Conservation (phyloP, 75 land plant genomes). For the Gnetum montanum region DNA sequence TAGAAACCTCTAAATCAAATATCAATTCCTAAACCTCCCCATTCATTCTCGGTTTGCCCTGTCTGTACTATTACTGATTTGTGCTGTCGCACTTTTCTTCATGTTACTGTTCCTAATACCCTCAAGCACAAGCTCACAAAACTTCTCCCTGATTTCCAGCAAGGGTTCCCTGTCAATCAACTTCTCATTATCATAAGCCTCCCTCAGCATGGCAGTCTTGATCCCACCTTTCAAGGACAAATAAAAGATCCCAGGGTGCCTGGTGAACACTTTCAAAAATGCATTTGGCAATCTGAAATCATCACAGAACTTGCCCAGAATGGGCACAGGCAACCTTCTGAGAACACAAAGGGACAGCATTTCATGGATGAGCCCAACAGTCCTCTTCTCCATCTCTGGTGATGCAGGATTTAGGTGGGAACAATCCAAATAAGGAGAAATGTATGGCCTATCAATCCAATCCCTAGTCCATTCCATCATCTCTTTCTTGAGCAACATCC, state of each 20-base stretch:
- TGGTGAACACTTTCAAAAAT: slow-evolving; percentile 34
- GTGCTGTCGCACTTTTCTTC: no score
- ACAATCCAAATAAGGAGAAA: slow-evolving; percentile 59
- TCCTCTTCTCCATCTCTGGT: slow-evolving; percentile 64
- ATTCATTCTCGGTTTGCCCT: no score
- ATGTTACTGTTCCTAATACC: slow-evolving; percentile 18
- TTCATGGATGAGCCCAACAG: slow-evolving; percentile 60
- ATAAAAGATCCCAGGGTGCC: slow-evolving; percentile 80
- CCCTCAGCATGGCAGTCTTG: slow-evolving; percentile 56
- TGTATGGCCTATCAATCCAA: slow-evolving; percentile 61
- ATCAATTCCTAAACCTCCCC: no score
- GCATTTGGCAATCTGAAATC: slow-evolving; percentile 60
- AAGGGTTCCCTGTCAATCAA: slow-evolving; percentile 56
- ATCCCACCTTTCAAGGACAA: slow-evolving; percentile 58
- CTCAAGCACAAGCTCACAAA: slow-evolving; percentile 43
- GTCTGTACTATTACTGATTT: no score
- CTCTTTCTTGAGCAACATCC: slow-evolving; percentile 55
- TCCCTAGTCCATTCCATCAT: slow-evolving; percentile 63
- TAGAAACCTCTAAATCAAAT: no score
- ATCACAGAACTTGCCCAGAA: slow-evolving; percentile 42
- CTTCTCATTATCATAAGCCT: slow-evolving; percentile 36
- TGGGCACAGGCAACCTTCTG: slow-evolving; percentile 39
- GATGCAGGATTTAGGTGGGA: slow-evolving; percentile 32
- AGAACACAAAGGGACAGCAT: slow-evolving; percentile 41
- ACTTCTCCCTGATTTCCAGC: slow-evolving; percentile 46